Evolutionary conservation across 257 asterid species (phyloP), one percentile per base, ranked within the genome.

Genomic region (Fraxinus pennsylvanica): DNA sequence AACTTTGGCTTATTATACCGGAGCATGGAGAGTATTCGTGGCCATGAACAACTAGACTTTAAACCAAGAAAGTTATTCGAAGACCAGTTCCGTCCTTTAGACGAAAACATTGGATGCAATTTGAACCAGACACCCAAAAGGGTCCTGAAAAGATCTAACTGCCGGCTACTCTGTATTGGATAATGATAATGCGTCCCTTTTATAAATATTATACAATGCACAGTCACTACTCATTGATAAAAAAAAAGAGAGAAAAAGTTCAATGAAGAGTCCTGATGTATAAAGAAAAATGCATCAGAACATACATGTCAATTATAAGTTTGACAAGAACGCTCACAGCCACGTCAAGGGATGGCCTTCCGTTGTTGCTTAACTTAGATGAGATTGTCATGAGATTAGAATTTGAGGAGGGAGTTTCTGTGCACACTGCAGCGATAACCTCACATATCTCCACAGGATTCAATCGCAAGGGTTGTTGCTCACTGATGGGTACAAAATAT

Each of bases 281-380:
- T 29, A 22, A 72, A 71, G 82, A 38, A 80, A 43, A 77, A 79
- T 70, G 74, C 43, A 74, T 81, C 74, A 83, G 81, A 87, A 63
- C 99, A 39, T 91, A 93, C 99, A 96, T 96, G 94, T 96, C 99
- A 79, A 96, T 96, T 77, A 96, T 90, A 80, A 96, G 98, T 87
- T 96, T 96, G 80, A 96, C 97, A 70, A 96, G 98, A 82, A 96
- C 99, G 89, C 97, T 96, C 83, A 87, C 94, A 76, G 99, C 97
- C 79, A 90, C 99, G 80, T 96, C 99, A 90, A 96, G 94, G 14
- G 97, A 86, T 70, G 99, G 97, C 80, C 83, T 96, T 85, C 99
- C 99, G 82, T 86, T 85, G 75, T 90, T 96, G 80, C 91, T 91
- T 81, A 96, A 86, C 80, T 91, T 92, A 50, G 98, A 87, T 72